These are phyloP conservation scores for Chrysosporium keratinophilum DNA, from an alignment of 2,329 filamentous ascomycete species.

Conservation along the genomic window DNA sequence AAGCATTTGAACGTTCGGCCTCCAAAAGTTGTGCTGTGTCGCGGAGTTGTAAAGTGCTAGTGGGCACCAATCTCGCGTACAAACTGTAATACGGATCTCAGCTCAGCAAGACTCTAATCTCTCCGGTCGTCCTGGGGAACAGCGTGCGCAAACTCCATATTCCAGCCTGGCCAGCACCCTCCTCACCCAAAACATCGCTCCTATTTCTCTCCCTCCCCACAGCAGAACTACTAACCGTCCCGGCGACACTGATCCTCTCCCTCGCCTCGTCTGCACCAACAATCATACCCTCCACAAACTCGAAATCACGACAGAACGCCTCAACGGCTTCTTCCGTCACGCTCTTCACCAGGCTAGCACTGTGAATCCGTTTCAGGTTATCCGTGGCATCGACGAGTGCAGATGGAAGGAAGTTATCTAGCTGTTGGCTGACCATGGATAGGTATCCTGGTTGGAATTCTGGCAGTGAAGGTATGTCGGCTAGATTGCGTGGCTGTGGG, in stretches of 20 bases:
- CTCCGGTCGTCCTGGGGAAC: slow-evolving; percentile 54
- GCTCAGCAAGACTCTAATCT: slow-evolving; percentile 54
- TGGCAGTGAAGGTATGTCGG: slow-evolving; percentile 45
- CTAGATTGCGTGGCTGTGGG: slow-evolving; percentile 39
- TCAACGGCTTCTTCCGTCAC: slow-evolving; percentile 76
- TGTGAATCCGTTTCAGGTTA: slow-evolving; percentile 63
- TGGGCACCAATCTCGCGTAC: not conserved
- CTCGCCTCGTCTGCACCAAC: slow-evolving; percentile 47
- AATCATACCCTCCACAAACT: slow-evolving; percentile 53
- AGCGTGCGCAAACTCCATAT: slow-evolving; percentile 41
- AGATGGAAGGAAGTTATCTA: slow-evolving; percentile 87
- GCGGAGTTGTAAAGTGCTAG: not conserved
- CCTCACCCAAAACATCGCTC: slow-evolving; percentile 25
- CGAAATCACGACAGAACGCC: slow-evolving; percentile 77
- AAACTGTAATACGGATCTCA: slow-evolving; percentile 23
- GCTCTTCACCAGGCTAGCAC: slow-evolving; percentile 58
- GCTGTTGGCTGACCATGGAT: slow-evolving; percentile 57
- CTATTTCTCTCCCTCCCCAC: slow-evolving; percentile 15
- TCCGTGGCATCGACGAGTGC: slow-evolving; percentile 87
- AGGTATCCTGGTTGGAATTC: slow-evolving; percentile 53
- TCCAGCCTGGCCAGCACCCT: slow-evolving; percentile 19
- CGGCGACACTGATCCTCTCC: slow-evolving; percentile 26
- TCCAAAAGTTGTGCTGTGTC: not conserved
- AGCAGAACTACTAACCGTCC: slow-evolving; percentile 23
- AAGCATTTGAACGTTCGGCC: not conserved